A percentile compares a stretch with the other conserved stretches of the same genome.
These are phyloP conservation scores for Colletotrichum australisinense DNA, from an alignment of 2,329 filamentous ascomycete species.

Conservation along the genomic window DNA sequence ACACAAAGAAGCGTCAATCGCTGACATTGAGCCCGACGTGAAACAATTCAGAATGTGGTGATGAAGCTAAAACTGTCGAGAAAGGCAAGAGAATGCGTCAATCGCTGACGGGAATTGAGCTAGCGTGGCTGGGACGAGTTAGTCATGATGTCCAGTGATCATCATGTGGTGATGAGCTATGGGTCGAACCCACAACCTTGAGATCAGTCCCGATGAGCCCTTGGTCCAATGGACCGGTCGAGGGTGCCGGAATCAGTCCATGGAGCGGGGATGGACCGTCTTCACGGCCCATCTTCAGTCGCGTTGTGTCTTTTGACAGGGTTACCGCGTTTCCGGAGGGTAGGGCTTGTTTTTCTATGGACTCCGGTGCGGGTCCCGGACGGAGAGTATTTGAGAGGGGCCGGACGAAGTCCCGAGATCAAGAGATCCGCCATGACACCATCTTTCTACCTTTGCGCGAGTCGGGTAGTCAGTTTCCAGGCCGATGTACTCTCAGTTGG, in stretches of 20 bases:
- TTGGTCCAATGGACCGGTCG: no score
- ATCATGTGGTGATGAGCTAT: not conserved
- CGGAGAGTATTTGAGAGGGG: not conserved
- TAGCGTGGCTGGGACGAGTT: conserved; percentile 15
- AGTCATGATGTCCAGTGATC: not conserved
- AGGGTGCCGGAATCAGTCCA: not conserved
- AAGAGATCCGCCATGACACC: not conserved
- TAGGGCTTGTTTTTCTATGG: not conserved
- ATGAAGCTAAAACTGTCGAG: no score
- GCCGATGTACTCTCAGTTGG: no score
- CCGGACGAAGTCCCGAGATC: not conserved
- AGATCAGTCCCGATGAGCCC: no score
- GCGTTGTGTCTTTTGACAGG: not conserved
- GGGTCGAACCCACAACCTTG: conserved; percentile 67
- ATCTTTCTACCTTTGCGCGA: not conserved
- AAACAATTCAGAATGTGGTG: no score
- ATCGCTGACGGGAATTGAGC: conserved; percentile 35
- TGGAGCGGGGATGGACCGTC: not conserved
- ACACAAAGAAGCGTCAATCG: no score
- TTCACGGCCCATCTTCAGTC: not conserved
- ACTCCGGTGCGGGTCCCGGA: not conserved
- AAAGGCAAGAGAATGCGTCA: conserved; percentile 2
- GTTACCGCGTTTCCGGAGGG: not conserved
- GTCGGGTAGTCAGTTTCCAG: not conserved
- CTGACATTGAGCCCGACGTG: no score